Base-by-base conservation (phyloP, 179 eudicot species). In the Amaranthus tricolor region DNA sequence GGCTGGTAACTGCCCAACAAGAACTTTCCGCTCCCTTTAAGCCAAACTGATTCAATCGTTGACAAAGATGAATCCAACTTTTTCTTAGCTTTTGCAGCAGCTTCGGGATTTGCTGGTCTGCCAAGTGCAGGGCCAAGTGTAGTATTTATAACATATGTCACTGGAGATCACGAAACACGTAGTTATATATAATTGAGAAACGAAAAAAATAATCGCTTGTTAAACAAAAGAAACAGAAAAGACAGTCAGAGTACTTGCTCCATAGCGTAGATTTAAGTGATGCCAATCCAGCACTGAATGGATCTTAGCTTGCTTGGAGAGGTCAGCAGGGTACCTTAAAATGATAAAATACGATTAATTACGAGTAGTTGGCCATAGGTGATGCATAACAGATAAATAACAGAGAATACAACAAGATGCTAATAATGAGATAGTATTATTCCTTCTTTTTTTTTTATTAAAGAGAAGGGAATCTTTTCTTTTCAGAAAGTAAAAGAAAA, bases 281-380 rank as follows among this genome's bases (percentile, higher is more conserved):
- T 94, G 93, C 97, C 98, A 94, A 81, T 94, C 97, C 78, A 92
- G 75, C 43, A 92, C 97, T 31, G 97, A 89, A 70, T 92, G 85
- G 78, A 94, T 84, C 88, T 89, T 94, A 45, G 96, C 93, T 75
- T 89, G 86, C 85, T 79, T 89, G 77, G 76, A 74, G 62, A 86
- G 78, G 83, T 94, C 98, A 74, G 89, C 78, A 63, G 98, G 98
- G 81, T 89, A 94, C 98, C 98, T 94, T 75, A 9, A 9, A 20
- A 71, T n/a, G 60, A 55, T 14, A 51, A 51, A 57, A 19, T 20
- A 53, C 43, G 54, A 70, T 14, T 21, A 55, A 67, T 9, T 1
- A 19, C 17, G 50, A 66, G 44, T 49, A 12, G 40, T 20, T 9
- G 61, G 62, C 20, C 44, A 56, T 7, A 40, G 11, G n/a, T 11